Base-by-base conservation (phyloP, 2,329 filamentous ascomycete species). In the Fusarium sp. region DNA sequence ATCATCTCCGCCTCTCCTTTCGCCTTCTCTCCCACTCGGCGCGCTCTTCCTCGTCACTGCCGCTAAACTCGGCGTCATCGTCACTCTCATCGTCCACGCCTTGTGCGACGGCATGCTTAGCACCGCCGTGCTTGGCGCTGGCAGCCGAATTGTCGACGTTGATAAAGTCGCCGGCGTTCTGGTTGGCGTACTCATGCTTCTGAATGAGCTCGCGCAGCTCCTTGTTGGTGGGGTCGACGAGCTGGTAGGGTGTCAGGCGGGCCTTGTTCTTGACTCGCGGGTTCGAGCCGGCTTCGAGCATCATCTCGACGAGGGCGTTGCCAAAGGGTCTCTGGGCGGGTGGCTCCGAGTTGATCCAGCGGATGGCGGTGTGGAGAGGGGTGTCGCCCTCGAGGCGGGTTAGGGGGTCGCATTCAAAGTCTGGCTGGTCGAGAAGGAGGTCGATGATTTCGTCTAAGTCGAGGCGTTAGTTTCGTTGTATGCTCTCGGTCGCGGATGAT, bases 381-480 rank as follows among this genome's bases (percentile, higher is more conserved):
- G 93, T 95, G 83, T 96, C 93, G 71, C 89, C 88, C 69, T 96
- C 93, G 79, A 88, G 82, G 77, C 89, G 89, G 85, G 91, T 93
- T 78, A 91, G 79, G 64, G 93, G 93, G 85, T 97, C 94, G 85
- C 95, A 96, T 84, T 96, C 94, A 82, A 97, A 92, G 76, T 92
- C 91, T 76, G 93, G 91, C 82, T 96, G 93, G 86, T 96, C 93
- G 75, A 96, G 92, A 66, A 97, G 91, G 78, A 90, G 84, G 84
- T 97, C 94, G 80, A 97, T 92, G 70, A 95, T 87, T 79, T 96
- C 93, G 85, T 94, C 92, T 93, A 69, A 52, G 47, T 29, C 24
- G 47, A n/a, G 14, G 29, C 40, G 13, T 60, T 29, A 52, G 47
- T 10, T 50, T 52, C 47, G 27, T 27, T 27, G 16, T 29, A 52